phyloP scores from a whole-genome alignment of 1,284 basidiomycete genomes.

The Papiliotrema fonsecae region DNA sequence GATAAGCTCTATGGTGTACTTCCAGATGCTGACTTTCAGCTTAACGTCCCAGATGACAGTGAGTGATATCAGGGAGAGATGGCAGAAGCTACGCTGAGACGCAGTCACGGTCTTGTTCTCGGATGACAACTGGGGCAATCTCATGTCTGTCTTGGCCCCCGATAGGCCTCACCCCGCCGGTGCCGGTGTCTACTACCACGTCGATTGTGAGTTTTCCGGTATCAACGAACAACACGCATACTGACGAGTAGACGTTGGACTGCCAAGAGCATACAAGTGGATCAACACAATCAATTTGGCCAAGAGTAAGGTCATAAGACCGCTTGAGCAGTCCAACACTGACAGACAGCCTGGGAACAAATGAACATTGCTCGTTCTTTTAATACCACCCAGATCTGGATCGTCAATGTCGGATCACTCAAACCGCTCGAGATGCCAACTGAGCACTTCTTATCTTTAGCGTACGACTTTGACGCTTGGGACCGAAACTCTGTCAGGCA shows the following conservation, averaged over 20 bases:
- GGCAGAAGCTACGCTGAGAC: not conserved
- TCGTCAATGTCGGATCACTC: slow-evolving; percentile 27
- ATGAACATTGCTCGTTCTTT: slow-evolving; percentile 29
- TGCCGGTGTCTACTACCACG: slow-evolving; percentile 64
- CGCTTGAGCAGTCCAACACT: not conserved
- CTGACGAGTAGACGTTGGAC: slow-evolving; percentile 19
- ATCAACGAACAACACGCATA: not conserved
- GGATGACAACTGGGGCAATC: slow-evolving; percentile 46
- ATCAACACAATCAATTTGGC: slow-evolving; percentile 28
- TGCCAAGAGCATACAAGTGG: slow-evolving; percentile 46
- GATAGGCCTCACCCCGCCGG: slow-evolving; percentile 59
- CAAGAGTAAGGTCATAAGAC: slow-evolving; percentile 15
- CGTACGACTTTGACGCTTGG: slow-evolving; percentile 28
- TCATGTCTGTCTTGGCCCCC: slow-evolving; percentile 49
- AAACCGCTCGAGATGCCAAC: slow-evolving; percentile 28
- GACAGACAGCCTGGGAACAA: slow-evolving; percentile 26
- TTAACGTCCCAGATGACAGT: slow-evolving; percentile 41
- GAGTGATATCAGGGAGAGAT: not conserved
- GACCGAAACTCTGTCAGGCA: slow-evolving; percentile 11
- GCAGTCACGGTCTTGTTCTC: slow-evolving; percentile 29
- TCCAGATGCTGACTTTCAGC: slow-evolving; percentile 12
- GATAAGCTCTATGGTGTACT: too few relatives aligned
- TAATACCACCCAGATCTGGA: slow-evolving; percentile 30
- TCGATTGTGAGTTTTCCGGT: slow-evolving; percentile 36
- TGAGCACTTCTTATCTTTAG: slow-evolving; percentile 23